Evolutionary conservation across 1,139 yeast genomes (phyloP), one percentile per base, ranked within the genome.

Genomic region (Arxiozyma slooffiae): DNA sequence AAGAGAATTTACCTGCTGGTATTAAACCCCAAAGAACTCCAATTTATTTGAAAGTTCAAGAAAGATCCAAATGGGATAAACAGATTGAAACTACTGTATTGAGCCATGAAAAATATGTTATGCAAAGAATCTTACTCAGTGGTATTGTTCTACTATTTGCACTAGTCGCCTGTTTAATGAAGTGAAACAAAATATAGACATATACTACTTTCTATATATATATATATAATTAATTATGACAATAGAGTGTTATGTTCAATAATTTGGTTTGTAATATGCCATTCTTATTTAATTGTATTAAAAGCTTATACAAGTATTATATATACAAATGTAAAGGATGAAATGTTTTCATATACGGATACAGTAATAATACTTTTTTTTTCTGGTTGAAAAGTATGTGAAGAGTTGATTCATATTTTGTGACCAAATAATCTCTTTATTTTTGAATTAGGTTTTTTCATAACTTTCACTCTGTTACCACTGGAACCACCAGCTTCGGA

Each of bases 1-100:
- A 90, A 56, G 68, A 71, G 44, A 71, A 76, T 54, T 57, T 75
- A 48, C 81, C 81, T 50, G 49, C 53, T 8, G 76, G 77, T 38
- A 71, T 71, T 41, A 61, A 63, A 36, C 76, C 77, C 47, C 64
- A 62, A 53, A 60, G 69, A 54, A 74, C 78, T 7, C 62, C 57
- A 42, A 56, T 69, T 17, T 72, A 69, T 51, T 50, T 63, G 44
- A 71, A 71, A 55, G 75, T 76, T 2, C 52, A 58, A 22, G 62
- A 66, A 45, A 68, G 73, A 58, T 52, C 64, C 39, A 52, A 56
- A 38, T 55, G 57, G 40, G 74, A 70, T 52, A 52, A 55, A 16
- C 53, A 55, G 43, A 60, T 69, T 49, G 42, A 47, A 7, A 56
- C 57, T 22, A 49, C 54, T n/a, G 60, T 41, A 3, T n/a, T 37